These are phyloP conservation scores for Moricandia arvensis DNA, from an alignment of 345 rosid genomes.

Conservation along the genomic window DNA sequence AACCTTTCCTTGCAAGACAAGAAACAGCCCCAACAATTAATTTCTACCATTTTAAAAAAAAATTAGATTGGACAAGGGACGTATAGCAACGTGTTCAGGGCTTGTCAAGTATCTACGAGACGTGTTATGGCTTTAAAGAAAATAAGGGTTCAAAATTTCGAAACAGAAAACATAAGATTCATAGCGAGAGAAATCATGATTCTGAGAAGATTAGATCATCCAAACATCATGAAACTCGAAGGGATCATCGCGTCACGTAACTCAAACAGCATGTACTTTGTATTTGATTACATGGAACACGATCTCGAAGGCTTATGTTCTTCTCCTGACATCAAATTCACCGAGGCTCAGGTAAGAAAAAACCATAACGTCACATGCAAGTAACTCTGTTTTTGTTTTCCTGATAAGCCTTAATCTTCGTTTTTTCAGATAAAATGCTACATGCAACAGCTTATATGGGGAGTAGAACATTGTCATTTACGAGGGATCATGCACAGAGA, in stretches of 20 bases:
- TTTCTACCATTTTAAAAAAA: background rate
- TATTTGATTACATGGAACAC: slow-evolving; percentile 83
- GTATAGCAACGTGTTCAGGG: slow-evolving; percentile 79
- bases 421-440: slow-evolving; percentile 63
- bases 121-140: slow-evolving; percentile 69
- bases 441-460: slow-evolving; percentile 73
- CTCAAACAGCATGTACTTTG: slow-evolving; percentile 65
- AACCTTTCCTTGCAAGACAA: slow-evolving; percentile 10
- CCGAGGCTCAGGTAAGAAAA: slow-evolving; percentile 56
- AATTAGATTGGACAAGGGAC: slow-evolving; percentile 83
- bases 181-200: slow-evolving; percentile 78
- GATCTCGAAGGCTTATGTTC: slow-evolving; percentile 70
- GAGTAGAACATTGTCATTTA: slow-evolving; percentile 72
- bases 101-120: slow-evolving; percentile 70
- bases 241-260: slow-evolving; percentile 67
- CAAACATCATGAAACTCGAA: slow-evolving; percentile 67
- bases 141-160: slow-evolving; percentile 69
- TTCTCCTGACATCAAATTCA: slow-evolving; percentile 57
- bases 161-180: slow-evolving; percentile 72
- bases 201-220: slow-evolving; percentile 77
- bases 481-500: slow-evolving; percentile 76
- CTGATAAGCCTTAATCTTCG: background rate
- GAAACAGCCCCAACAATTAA: slow-evolving; percentile 14
- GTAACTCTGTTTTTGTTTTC: slow-evolving; percentile 6
- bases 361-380: background rate